Evolutionary conservation across 768 basidiomycete species (phyloP).

Genomic region (Pleurotus ostreatus): DNA sequence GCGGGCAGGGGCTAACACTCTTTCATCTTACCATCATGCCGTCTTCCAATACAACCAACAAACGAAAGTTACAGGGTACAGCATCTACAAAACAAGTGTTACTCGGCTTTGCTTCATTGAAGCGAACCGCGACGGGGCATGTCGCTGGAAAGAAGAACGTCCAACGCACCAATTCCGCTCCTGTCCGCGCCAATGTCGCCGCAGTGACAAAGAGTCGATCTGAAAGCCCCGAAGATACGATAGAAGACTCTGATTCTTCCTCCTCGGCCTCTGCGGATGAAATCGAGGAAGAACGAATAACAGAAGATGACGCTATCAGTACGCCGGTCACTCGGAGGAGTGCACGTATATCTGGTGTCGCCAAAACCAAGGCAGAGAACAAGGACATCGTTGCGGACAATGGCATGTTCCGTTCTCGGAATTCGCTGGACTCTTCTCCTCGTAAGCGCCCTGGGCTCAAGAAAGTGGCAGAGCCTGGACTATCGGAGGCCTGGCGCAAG

Average conservation of each 20-base stretch:
- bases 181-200: constrained; percentile 7
- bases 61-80: constrained; percentile 3
- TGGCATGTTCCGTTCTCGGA: constrained; percentile 4
- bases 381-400: constrained; percentile 11
- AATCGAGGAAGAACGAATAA: neutral
- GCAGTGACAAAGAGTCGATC: constrained; percentile 9
- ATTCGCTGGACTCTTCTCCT: neutral
- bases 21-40: constrained; percentile 3
- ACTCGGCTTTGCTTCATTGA: constrained; percentile 40
- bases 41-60: constrained; percentile 4
- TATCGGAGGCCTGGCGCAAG: constrained; percentile 48
- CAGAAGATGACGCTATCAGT: neutral
- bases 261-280: neutral
- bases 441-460: constrained; percentile 10
- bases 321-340: neutral
- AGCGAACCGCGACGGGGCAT: constrained; percentile 34
- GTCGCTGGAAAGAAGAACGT: constrained; percentile 18
- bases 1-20: neutral
- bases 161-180: constrained; percentile 8
- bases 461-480: constrained; percentile 39
- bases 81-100: constrained; percentile 39
- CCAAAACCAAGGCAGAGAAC: constrained; percentile 14
- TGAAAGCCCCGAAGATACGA: neutral
- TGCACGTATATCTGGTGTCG: constrained; percentile 7
- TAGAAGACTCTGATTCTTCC: neutral